phyloP scores from a whole-genome alignment of 352 stramenopile genomes.

The Phytophthora aleatoria region DNA sequence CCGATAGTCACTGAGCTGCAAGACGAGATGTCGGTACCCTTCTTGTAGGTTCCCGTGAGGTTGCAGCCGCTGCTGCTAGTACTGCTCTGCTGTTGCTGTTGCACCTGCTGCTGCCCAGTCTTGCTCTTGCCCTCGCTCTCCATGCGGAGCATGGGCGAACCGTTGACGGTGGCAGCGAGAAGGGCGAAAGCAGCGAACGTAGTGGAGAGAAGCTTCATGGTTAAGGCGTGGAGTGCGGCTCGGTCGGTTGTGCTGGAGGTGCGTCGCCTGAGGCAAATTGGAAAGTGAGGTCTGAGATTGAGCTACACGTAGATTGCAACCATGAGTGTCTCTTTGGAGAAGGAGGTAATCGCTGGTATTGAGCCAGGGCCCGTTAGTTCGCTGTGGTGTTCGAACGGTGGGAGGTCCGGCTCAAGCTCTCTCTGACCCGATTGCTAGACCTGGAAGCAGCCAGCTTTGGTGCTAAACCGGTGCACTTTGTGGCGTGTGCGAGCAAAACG shows the following conservation, averaged over 20 bases:
- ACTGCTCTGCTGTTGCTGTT: conserved; percentile 7
- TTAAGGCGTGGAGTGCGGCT: neutral
- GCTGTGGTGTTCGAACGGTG: conserved; percentile 17
- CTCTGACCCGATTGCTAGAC: neutral
- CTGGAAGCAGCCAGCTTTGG: neutral
- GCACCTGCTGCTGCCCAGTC: neutral
- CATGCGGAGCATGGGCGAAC: conserved; percentile 21
- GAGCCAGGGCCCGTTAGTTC: conserved; percentile 20
- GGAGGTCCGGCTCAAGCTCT: neutral
- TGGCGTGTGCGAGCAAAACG: conserved; percentile 4
- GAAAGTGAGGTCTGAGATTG: conserved; percentile 15
- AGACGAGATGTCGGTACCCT: conserved; percentile 24
- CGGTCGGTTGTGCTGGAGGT: neutral
- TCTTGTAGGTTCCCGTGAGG: conserved; percentile 27
- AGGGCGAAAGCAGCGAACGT: conserved; percentile 12
- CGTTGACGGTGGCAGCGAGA: conserved; percentile 11
- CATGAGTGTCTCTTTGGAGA: neutral
- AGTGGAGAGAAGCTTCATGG: conserved; percentile 15
- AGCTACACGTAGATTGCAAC: neutral
- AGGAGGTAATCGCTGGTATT: conserved; percentile 9
- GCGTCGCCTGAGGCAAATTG: conserved; percentile 12
- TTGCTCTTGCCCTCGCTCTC: conserved; percentile 5
- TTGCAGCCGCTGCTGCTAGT: conserved; percentile 16
- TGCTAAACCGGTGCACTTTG: conserved; percentile 6
- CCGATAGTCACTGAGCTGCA: conserved; percentile 30